phyloP scores from a whole-genome alignment of 2,329 filamentous ascomycete species.

The Escovopsis weberi region DNA sequence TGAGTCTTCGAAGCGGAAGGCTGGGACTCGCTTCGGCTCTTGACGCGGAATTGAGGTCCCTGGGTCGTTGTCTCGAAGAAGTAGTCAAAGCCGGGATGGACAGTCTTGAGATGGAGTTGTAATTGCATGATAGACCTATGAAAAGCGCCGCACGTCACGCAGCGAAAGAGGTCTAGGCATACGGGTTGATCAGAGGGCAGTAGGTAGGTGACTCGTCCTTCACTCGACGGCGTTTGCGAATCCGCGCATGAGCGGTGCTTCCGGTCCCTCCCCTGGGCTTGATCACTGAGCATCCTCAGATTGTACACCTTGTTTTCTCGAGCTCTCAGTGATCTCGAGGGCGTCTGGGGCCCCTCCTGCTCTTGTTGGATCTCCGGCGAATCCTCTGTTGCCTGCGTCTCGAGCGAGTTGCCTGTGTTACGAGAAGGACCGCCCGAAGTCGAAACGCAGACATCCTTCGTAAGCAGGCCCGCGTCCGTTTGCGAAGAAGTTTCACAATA shows the following conservation, averaged over 20 bases:
- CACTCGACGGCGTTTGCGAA: conserved; percentile 15
- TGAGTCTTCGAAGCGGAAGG: conserved; percentile 22
- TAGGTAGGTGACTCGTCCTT: conserved; percentile 31
- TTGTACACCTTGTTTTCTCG: conserved; percentile 42
- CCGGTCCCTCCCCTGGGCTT: conserved; percentile 38
- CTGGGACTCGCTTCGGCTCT: conserved; percentile 14
- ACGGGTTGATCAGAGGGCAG: conserved; percentile 29
- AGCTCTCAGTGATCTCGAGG: conserved; percentile 34
- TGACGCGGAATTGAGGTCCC: conserved; percentile 26
- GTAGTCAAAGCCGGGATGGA: conserved; percentile 32
- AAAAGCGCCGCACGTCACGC: conserved; percentile 33
- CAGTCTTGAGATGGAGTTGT: conserved; percentile 30
- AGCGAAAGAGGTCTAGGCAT: conserved; percentile 33
- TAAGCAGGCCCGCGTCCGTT: conserved; percentile 15
- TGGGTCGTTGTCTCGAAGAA: conserved; percentile 22
- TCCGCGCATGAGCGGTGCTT: conserved; percentile 20
- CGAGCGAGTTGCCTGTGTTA: conserved; percentile 8
- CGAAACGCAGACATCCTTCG: conserved; percentile 11
- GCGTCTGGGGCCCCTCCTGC: conserved; percentile 32
- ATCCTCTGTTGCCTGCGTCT: conserved; percentile 12
- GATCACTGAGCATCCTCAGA: conserved; percentile 42
- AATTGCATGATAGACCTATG: conserved; percentile 34
- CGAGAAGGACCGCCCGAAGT: conserved; percentile 8
- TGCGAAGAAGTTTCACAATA: conserved; percentile 29
- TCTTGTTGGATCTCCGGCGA: conserved; percentile 26